These are phyloP conservation scores for Arthroderma sp. DNA, from an alignment of 2,329 filamentous ascomycete species.

Conservation along the genomic window DNA sequence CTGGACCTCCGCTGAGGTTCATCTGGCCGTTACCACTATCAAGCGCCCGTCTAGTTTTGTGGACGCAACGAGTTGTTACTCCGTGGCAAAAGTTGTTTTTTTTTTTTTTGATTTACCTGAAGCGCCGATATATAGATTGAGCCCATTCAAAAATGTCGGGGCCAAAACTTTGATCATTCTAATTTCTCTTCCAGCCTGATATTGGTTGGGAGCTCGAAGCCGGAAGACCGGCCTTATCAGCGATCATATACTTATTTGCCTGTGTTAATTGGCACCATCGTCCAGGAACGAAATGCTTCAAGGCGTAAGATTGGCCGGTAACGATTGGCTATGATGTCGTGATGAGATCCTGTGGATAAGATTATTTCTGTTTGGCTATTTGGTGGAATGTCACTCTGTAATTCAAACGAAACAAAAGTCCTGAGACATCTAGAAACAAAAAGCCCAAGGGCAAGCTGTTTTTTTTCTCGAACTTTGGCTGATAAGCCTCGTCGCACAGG, in stretches of 20 bases:
- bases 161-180: not conserved
- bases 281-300: not conserved
- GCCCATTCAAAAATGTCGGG: not conserved
- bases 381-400: conserved; percentile 1
- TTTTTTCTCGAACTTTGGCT: conserved; percentile 6
- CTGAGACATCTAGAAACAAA: conserved; percentile 5
- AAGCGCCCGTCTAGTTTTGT: not conserved
- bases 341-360: not conserved
- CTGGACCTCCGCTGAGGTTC: not conserved
- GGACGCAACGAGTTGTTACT: not conserved
- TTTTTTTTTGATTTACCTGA: not conserved
- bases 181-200: not conserved
- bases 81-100: conserved; percentile 1
- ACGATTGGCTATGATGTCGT: not conserved
- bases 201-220: not conserved
- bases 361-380: conserved; percentile 2
- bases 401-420: conserved; percentile 1
- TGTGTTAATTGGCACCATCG: not conserved
- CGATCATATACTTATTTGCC: not conserved
- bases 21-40: not conserved
- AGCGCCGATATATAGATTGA: not conserved
- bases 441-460: not conserved
- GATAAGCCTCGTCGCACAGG: conserved; percentile 4
- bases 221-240: not conserved
- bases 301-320: not conserved